These are phyloP conservation scores for Suillus subluteus DNA, from an alignment of 768 basidiomycete genomes.

Conservation along the genomic window DNA sequence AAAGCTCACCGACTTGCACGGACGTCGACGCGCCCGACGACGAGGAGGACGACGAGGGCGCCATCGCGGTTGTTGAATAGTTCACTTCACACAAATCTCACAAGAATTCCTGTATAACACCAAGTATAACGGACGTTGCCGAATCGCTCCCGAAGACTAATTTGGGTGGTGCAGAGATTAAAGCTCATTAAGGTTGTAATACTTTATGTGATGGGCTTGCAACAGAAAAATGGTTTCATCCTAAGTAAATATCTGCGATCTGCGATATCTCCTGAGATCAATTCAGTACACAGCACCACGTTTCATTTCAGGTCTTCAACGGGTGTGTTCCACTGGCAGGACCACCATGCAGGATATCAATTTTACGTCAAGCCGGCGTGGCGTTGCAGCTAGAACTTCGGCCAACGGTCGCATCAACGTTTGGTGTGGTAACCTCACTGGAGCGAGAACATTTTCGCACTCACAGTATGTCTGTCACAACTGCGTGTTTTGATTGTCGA, in stretches of 20 bases:
- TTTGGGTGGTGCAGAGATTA: background rate
- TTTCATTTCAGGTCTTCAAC: background rate
- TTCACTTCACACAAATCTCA: slow-evolving; percentile 7
- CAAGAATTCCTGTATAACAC: background rate
- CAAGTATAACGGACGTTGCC: slow-evolving; percentile 5
- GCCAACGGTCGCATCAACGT: background rate
- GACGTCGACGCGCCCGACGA: slow-evolving; percentile 72
- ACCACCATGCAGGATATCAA: background rate
- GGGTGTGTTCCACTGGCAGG: background rate
- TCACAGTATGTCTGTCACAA: background rate
- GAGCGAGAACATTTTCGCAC: background rate
- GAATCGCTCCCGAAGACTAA: slow-evolving; percentile 2
- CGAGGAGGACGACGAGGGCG: slow-evolving; percentile 72
- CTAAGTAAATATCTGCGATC: background rate
- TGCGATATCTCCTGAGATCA: background rate
- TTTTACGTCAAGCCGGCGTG: background rate
- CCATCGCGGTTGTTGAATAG: slow-evolving; percentile 52
- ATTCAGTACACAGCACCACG: background rate
- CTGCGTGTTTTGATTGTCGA: background rate
- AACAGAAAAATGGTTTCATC: background rate
- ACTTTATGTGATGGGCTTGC: background rate
- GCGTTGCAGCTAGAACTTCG: background rate
- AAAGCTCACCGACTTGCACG: slow-evolving; percentile 89
- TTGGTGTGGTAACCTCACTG: background rate
- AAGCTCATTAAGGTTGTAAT: background rate